A percentile compares a stretch with the other conserved stretches of the same genome.
phyloP scores from a whole-genome alignment of 306 rosid genomes.

The Canavalia ensiformis region DNA sequence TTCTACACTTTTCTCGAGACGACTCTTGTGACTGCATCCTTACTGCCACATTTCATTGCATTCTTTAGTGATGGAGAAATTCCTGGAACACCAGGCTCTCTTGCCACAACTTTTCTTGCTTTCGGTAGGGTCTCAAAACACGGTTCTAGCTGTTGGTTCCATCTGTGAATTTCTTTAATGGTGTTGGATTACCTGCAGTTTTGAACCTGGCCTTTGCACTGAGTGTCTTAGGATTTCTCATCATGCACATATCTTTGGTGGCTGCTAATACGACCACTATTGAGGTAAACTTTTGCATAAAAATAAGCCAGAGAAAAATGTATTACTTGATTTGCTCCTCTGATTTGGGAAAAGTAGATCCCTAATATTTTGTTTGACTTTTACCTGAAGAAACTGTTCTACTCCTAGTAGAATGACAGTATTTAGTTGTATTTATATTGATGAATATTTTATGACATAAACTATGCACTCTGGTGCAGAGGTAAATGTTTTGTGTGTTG shows the following conservation, averaged over 20 bases:
- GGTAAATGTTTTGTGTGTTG: background rate
- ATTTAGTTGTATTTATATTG: conserved; percentile 33
- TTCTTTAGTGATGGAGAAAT: conserved; percentile 96
- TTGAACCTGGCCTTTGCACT: conserved; percentile 93
- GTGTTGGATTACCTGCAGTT: conserved; percentile 61
- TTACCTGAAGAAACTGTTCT: conserved; percentile 14
- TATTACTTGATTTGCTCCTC: conserved; percentile 6
- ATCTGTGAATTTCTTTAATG: conserved; percentile 45
- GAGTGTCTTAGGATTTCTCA: conserved; percentile 94
- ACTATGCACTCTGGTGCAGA: conserved; percentile 6
- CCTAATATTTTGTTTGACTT: background rate
- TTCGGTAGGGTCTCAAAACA: conserved; percentile 68
- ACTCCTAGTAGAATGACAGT: conserved; percentile 30
- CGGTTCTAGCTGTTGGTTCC: conserved; percentile 34
- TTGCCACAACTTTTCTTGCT: conserved; percentile 97
- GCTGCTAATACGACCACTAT: conserved; percentile 92
- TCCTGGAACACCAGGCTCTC: conserved; percentile 96
- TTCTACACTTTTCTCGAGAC: conserved; percentile 99
- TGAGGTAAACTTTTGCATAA: conserved; percentile 67
- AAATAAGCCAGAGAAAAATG: background rate
- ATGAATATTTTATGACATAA: background rate
- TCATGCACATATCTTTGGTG: conserved; percentile 95
- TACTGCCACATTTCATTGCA: conserved; percentile 86
- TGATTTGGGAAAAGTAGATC: background rate
- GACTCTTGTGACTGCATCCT: conserved; percentile 80